Evolutionary conservation across 306 rosid species (phyloP).

Genomic region (Urtica urens): DNA sequence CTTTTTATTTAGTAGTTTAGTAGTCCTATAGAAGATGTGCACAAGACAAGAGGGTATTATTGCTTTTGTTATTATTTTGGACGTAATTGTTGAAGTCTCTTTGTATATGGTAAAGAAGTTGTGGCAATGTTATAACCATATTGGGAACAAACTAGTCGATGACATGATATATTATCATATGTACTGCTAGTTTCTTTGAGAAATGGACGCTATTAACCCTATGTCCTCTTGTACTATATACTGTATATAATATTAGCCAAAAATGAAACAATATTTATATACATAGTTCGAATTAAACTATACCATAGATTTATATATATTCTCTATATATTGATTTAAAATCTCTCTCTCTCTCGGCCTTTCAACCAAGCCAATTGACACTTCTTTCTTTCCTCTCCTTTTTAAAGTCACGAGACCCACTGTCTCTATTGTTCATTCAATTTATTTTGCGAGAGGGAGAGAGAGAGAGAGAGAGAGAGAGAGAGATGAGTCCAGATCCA

Average conservation of each 20-base stretch:
- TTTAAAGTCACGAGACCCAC: constrained; percentile 86
- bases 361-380: constrained; percentile 33
- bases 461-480: constrained; percentile 18
- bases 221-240: background rate
- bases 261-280: too few species aligned
- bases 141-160: background rate
- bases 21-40: constrained; percentile 14
- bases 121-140: constrained; percentile 6
- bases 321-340: background rate
- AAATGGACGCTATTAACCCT: constrained; percentile 12
- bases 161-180: constrained; percentile 1
- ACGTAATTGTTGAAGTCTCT: constrained; percentile 13
- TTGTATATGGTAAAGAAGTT: constrained; percentile 7
- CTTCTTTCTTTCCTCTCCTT: constrained; percentile 15
- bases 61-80: constrained; percentile 1
- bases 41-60: constrained; percentile 12
- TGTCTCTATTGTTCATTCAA: constrained; percentile 53
- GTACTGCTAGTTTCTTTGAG: constrained; percentile 16
- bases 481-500: constrained; percentile 20
- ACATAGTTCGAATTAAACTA: too few species aligned
- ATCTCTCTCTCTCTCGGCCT: constrained; percentile 11
- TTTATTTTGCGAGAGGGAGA: constrained; percentile 26
- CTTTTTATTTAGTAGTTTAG: constrained; percentile 4
- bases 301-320: background rate
- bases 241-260: too few species aligned